A percentile compares a stretch with the other conserved stretches of the same genome.
These are phyloP conservation scores for Dioscorea zingiberensis DNA, from an alignment of 106 monocot species.

Conservation along the genomic window DNA sequence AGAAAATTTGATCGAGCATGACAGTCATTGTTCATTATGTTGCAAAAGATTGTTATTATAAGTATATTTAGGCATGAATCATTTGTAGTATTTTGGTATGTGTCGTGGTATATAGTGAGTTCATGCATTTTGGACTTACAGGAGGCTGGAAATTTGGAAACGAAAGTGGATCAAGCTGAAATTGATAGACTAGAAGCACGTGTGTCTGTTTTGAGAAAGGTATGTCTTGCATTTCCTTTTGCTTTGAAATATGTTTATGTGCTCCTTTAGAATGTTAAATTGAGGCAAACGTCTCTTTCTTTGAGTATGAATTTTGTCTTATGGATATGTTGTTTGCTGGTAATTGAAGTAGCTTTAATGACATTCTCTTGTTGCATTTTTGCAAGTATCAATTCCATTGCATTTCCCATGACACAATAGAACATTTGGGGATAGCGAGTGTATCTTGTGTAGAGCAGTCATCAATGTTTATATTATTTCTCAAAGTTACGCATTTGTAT, in stretches of 20 bases:
- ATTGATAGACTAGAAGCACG: slow-evolving; percentile 65
- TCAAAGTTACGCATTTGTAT: no score
- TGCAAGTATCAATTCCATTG: neutral
- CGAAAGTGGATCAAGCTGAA: slow-evolving; percentile 34
- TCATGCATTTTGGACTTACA: slow-evolving; percentile 9
- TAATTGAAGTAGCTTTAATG: neutral
- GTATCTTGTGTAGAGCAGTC: no score
- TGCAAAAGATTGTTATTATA: neutral
- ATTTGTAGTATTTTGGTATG: neutral
- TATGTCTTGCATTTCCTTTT: slow-evolving; percentile 7
- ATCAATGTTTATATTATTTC: no score
- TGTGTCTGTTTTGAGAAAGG: slow-evolving; percentile 59
- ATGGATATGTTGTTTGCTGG: neutral
- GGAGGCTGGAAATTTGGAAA: slow-evolving; percentile 35
- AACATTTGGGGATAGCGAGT: neutral
- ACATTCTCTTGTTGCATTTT: neutral
- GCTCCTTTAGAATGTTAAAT: neutral
- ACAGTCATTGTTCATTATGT: neutral
- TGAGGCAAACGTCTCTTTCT: neutral
- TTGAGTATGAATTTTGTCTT: neutral
- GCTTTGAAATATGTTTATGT: no score
- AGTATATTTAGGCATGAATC: neutral
- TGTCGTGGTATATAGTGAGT: neutral
- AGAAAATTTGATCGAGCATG: neutral
- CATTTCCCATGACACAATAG: neutral